These are phyloP conservation scores for Colletotrichum spaethianum DNA, from an alignment of 2,329 filamentous ascomycete species.

Conservation along the genomic window DNA sequence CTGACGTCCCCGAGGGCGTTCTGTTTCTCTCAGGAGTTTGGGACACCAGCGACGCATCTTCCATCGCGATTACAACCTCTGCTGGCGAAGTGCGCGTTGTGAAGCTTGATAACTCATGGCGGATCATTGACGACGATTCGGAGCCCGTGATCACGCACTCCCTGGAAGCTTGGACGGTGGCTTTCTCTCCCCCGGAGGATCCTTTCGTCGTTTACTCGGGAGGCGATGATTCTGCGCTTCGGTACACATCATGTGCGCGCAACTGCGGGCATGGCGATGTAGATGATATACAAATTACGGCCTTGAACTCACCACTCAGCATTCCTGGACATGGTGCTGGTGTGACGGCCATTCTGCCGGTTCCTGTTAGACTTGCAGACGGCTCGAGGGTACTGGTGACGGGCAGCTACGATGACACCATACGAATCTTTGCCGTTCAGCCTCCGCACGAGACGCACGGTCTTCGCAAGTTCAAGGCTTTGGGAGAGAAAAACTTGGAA, in stretches of 20 bases:
- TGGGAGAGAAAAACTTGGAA: conserved; percentile 78
- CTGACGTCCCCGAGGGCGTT: conserved; percentile 67
- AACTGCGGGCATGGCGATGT: conserved; percentile 32
- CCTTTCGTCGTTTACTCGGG: conserved; percentile 73
- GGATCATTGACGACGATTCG: conserved; percentile 49
- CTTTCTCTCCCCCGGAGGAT: conserved; percentile 63
- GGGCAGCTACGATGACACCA: conserved; percentile 90
- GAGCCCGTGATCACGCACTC: conserved; percentile 63
- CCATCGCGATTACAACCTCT: conserved; percentile 80
- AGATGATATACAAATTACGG: not conserved
- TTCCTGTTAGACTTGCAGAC: conserved; percentile 60
- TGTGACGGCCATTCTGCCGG: conserved; percentile 87
- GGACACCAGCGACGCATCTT: conserved; percentile 70
- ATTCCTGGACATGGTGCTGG: conserved; percentile 77
- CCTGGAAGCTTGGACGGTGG: conserved; percentile 82
- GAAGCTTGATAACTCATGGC: conserved; percentile 59
- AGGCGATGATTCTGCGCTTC: conserved; percentile 80
- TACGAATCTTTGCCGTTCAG: conserved; percentile 75
- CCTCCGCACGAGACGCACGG: conserved; percentile 58
- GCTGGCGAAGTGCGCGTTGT: conserved; percentile 74
- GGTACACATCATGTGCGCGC: conserved; percentile 58
- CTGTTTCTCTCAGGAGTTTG: conserved; percentile 82
- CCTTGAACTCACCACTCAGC: conserved; percentile 44
- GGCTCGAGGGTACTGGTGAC: conserved; percentile 77
- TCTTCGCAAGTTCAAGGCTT: conserved; percentile 61